Percentiles rank a stretch among this genome's conserved stretches.
These are phyloP conservation scores for Dryas drummondii DNA, from an alignment of 306 rosid genomes.

Conservation along the genomic window DNA sequence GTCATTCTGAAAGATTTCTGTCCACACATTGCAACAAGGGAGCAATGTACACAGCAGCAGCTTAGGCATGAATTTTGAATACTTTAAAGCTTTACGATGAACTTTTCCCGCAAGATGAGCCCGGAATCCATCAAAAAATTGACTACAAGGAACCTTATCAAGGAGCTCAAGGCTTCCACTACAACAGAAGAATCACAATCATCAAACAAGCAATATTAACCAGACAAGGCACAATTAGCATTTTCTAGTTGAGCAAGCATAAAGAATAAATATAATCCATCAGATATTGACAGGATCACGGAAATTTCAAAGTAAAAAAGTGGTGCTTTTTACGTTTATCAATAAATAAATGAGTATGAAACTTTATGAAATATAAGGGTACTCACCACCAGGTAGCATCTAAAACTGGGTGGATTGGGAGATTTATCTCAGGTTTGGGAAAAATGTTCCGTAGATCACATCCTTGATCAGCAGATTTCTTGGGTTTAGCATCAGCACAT, in stretches of 20 bases:
- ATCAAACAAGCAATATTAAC: not conserved
- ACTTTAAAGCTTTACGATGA: not conserved
- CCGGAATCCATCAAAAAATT: constrained; percentile 9
- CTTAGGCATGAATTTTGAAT: constrained; percentile 10
- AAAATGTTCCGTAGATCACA: not conserved
- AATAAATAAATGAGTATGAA: not conserved
- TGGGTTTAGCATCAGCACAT: not conserved
- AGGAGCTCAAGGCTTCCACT: constrained; percentile 18
- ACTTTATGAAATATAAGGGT: not conserved
- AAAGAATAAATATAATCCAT: not conserved
- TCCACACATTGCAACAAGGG: not conserved
- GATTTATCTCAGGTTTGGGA: constrained; percentile 2
- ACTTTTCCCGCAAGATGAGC: constrained; percentile 7
- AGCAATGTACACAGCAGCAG: not conserved
- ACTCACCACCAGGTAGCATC: constrained; percentile 20
- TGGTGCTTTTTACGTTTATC: not conserved
- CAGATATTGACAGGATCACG: not conserved
- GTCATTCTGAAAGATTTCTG: not conserved
- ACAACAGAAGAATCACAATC: not conserved
- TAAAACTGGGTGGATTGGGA: not conserved
- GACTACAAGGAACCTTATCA: not conserved
- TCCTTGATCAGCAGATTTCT: not conserved
- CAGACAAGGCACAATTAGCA: not conserved
- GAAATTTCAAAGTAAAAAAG: not conserved
- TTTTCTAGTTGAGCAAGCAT: not conserved